phyloP scores from a whole-genome alignment of 2,329 filamentous ascomycete genomes.

The Incumbomyces lentus region DNA sequence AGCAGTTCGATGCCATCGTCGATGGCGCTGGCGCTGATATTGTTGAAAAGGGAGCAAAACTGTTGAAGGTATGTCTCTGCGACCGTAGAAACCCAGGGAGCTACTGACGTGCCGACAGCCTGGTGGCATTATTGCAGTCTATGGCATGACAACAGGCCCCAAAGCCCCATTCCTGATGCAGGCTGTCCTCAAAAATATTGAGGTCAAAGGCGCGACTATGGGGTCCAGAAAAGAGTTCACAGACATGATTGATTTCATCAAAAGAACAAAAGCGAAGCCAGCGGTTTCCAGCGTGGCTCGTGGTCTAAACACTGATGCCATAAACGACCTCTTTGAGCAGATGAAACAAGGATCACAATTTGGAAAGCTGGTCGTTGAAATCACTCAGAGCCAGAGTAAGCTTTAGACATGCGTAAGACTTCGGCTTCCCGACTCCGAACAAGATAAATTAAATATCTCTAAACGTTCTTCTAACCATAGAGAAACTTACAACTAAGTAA shows the following conservation, averaged over 20 bases:
- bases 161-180: constrained; percentile 80
- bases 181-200: constrained; percentile 77
- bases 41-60: constrained; percentile 53
- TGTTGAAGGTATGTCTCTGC: constrained; percentile 52
- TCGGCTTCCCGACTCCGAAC: too few relatives aligned
- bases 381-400: constrained; percentile 37
- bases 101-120: constrained; percentile 29
- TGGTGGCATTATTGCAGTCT: constrained; percentile 74
- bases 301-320: constrained; percentile 64
- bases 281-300: constrained; percentile 65
- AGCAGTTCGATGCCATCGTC: constrained; percentile 69
- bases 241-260: constrained; percentile 83
- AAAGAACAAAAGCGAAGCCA: constrained; percentile 60
- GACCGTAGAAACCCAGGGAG: constrained; percentile 1
- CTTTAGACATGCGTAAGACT: constrained; percentile 21
- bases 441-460: too few relatives aligned
- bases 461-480: too few relatives aligned
- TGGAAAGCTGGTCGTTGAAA: constrained; percentile 78
- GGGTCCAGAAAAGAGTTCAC: constrained; percentile 78
- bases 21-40: constrained; percentile 87
- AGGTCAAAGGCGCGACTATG: constrained; percentile 81
- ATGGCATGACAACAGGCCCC: constrained; percentile 82
- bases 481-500: too few relatives aligned
- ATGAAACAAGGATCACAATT: constrained; percentile 82
- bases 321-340: constrained; percentile 74